Base-by-base conservation (phyloP, 345 rosid species). In the Cochlearia excelsa region DNA sequence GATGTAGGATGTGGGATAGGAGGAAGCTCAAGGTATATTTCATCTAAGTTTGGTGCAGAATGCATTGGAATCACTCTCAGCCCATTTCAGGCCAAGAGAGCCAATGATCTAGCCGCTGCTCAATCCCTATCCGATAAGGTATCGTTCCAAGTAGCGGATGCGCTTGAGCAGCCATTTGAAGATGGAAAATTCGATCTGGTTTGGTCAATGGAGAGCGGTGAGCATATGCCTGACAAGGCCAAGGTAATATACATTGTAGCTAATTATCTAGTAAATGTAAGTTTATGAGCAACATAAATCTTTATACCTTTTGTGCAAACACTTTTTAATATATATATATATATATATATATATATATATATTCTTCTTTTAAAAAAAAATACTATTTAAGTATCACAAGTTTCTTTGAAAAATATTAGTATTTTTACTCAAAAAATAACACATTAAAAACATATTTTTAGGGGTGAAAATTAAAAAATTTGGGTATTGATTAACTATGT, bases 201-300 rank as follows among this genome's bases (percentile, higher is more conserved):
- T 6, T 91, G 96, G 96, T 88, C 95, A 31, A 91, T 88, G 96
- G 98, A 88, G 79, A 91, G 98, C 30, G 95, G 95, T 66, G 98
- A 91, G 66, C 98, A 88, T 79, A 86, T 91, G 88, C 96, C 96
- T 35, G 88, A 91, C 57, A 91, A 88, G 75, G 43, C 55, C 27
- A 80, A 84, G 95, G 97, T 88, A 48, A 30, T 29, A 49, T 60
- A 33, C 35, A 33, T 16, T 16, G 23, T 16, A 16, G 23, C 23
- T 33, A 5, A 33, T 33, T 33, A 5, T 33, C 35, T 33, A 16
- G 23, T 16, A 16, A 16, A 16, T 16, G 23, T 16, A 16, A 16
- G 23, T 16, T 16, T 16, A 16, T 16, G 23, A 16, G 23, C 23
- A 16, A 16, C 23, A 16, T 16, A 16, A 16, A 16, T 16, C 23